Base-by-base conservation (phyloP, 2,329 filamentous ascomycete species). In the Aspergillus ibericus region DNA sequence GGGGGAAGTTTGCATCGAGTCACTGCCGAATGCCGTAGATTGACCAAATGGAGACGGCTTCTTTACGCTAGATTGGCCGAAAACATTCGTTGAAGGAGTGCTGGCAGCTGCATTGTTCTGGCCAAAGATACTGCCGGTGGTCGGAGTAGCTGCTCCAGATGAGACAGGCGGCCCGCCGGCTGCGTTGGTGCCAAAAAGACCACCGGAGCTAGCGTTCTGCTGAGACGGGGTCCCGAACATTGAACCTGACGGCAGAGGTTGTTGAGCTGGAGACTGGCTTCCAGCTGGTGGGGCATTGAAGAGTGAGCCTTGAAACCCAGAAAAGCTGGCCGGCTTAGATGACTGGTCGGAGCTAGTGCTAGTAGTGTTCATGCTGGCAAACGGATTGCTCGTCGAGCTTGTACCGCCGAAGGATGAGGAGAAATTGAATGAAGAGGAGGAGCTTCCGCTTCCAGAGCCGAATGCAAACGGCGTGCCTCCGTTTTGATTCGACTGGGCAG, bases 1-100 rank as follows among this genome's bases (percentile, higher is more conserved):
- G 5, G 72, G 71, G 5, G 72, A 74, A 16, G 68, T 73, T 49
- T 74, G 71, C 71, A 74, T 74, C 9, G 68, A 66, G 42, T 74
- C 71, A 27, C 38, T 53, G 8, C 63, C 56, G 40, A 65, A 58
- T 16, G 63, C 59, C 32, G 63, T 59, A 9, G 70, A 68, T 52
- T 73, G 68, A 10, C 65, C 66, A 55, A 75, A 73, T n/a, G 66
- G 36, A 27, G 64, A 59, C 20, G 67, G 60, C 25, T 68, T 67
- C 18, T 54, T 58, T n/a, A 61, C 53, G 27, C 60, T 66, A 20
- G 65, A 53, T 52, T 65, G 65, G 12, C 63, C 67, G 47, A 71
- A 71, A 2, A 69, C 27, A 40, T 60, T 63, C n/a, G 60, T 55
- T 8, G 61, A 52, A 40, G 66, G 63, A 22, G 65, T 53, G 51